Evolutionary conservation across 805 yeast species (phyloP), one percentile per base, ranked within the genome.

Genomic region (Suhomyces prunicola): DNA sequence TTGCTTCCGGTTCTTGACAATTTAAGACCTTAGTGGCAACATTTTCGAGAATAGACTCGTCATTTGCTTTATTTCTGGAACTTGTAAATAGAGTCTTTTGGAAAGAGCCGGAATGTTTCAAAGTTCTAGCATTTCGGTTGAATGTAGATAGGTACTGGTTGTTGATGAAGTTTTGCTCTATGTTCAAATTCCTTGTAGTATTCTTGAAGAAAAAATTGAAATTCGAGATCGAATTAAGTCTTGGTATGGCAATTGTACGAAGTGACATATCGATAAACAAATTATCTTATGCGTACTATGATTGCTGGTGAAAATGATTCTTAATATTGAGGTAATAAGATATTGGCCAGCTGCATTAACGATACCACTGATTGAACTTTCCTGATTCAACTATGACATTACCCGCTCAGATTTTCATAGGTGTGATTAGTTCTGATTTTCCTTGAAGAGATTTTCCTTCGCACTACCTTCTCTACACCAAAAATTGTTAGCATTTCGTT

Each of bases 21-120:
- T 71, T 72, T 29, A 78, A 62, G 2, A 79, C 73, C 48, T 69
- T 72, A 29, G 74, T 64, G 5, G 82, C 80, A n/a, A 77, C 79
- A 51, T 70, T 65, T 47, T 67, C 71, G 27, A 77, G 54, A 8
- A 67, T 51, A 35, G 62, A 55, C 36, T 54, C 48, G 5, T 50
- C 47, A 9, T 33, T 22, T 6, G 13, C 46, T 10, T 29, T 19
- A 46, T 19, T 46, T 12, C 23, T 39, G 4, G 42, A 39, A 8
- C 19, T 22, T 7, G 33, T 46, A 22, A 19, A n/a, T 33, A 22
- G 29, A 17, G 17, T 12, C 5, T 31, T 31, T 19, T 33, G 12
- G 12, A 36, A 9, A 3, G 40, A 13, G 29, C 42, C 19, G 19
- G 22, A 19, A 8, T 31, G 27, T 15, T 36, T 39, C 44, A n/a